Base-by-base conservation (phyloP, 345 rosid genomes). In the Gossypium ekmanianum region DNA sequence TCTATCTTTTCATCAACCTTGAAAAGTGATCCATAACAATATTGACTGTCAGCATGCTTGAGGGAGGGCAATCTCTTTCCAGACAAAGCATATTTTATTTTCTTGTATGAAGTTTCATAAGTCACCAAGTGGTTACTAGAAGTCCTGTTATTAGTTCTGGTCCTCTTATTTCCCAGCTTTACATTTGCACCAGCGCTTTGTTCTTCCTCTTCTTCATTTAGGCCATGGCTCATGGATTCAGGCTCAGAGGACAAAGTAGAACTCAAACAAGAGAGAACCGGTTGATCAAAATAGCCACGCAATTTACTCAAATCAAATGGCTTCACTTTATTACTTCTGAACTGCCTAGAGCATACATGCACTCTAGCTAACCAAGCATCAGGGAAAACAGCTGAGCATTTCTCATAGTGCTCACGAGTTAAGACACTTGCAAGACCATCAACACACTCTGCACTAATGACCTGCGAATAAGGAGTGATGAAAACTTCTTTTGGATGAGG, bases 371-470 rank as follows among this genome's bases (percentile, higher is more conserved):
- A 79, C 68, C 86, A 78, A 68, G 89, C 84, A 74, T 85, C 80
- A 76, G 97, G 92, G 78, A 89, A 89, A 69, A 83, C 78, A 77
- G 88, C 85, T 59, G 83, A 54, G 75, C 93, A 90, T 83, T 89
- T 87, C 74, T 85, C 85, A 76, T 84, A 94, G 83, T 94, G 98
- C 71, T 88, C 95, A 66, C 82, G 90, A 48, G 91, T 87, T 83
- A 94, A 84, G 70, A 94, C 91, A 41, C 88, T 84, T 29, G 99
- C 96, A 74, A 89, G 94, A 78, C 94, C 97, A 80, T 92, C 97
- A 68, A 94, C 91, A 77, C 97, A 94, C 81, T 94, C 98, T 47
- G 97, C 98, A 82, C 98, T 92, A 71, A 92, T 93, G 77, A 94
- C 99, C 83, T 94, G 99, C 24, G 94, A 88, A 79, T 90, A 88